phyloP scores from a whole-genome alignment of 306 rosid species.

The Cucurbita ficifolia region DNA sequence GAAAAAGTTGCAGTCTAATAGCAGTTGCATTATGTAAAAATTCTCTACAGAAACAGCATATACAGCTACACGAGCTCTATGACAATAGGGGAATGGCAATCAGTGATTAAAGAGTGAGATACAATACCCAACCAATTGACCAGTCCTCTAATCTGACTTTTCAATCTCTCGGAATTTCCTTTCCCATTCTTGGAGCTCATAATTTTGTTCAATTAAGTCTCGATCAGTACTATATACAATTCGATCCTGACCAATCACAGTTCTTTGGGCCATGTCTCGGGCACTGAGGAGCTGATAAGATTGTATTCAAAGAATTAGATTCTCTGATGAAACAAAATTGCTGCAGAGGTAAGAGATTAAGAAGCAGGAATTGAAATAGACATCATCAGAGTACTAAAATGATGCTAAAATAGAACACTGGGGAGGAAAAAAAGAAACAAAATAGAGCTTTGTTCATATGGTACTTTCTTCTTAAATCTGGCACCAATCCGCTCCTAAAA shows the following conservation, averaged over 20 bases:
- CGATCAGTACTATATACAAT: constrained; percentile 86
- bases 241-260: constrained; percentile 59
- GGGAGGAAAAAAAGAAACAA: background rate
- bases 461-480: background rate
- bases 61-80: too few relatives aligned
- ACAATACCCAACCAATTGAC: background rate
- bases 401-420: background rate
- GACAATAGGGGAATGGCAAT: too few relatives aligned
- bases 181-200: constrained; percentile 76
- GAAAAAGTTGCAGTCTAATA: background rate
- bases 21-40: background rate
- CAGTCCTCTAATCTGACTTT: constrained; percentile 40
- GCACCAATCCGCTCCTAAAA: background rate
- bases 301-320: constrained; percentile 1
- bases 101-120: too few relatives aligned
- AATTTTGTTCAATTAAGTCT: constrained; percentile 84
- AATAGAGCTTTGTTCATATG: background rate
- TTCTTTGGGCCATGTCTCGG: constrained; percentile 83
- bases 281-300: constrained; percentile 69
- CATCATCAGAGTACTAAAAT: background rate
- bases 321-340: background rate
- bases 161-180: constrained; percentile 64
- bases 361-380: background rate
- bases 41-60: background rate
- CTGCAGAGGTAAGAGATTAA: background rate